A percentile compares a stretch with the other conserved stretches of the same genome.
phyloP scores from a whole-genome alignment of 176 grass and related monocot species.

The Oryza rufipogon region DNA sequence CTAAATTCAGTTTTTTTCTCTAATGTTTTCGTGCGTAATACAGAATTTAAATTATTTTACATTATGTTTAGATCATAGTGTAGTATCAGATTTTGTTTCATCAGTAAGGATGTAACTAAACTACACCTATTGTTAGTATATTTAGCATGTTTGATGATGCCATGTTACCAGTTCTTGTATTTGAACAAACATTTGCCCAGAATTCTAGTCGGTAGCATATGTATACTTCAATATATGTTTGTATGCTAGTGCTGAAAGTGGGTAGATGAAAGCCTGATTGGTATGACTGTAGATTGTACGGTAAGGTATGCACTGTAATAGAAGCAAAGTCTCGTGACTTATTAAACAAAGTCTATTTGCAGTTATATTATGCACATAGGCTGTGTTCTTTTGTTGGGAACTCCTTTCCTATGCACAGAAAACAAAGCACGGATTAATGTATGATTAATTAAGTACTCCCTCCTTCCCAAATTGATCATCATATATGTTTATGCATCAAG shows the following conservation, averaged over 20 bases:
- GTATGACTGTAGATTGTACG: neutral
- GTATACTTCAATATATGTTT: neutral
- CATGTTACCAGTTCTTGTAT: neutral
- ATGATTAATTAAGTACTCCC: too few species aligned
- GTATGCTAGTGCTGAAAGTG: too few species aligned
- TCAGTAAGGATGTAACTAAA: neutral
- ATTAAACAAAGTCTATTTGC: neutral
- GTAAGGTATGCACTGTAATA: neutral
- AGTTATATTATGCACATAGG: neutral
- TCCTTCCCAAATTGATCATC: too few species aligned
- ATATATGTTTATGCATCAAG: too few species aligned
- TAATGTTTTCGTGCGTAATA: neutral
- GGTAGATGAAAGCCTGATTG: too few species aligned
- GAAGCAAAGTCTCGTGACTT: neutral
- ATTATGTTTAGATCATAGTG: neutral
- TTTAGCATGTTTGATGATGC: neutral
- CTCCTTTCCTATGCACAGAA: too few species aligned
- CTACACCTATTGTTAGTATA: neutral
- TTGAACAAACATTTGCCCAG: neutral
- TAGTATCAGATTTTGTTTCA: neutral
- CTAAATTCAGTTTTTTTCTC: constrained; percentile 3
- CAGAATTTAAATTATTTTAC: constrained; percentile 4
- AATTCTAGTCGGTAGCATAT: neutral
- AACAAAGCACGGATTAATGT: too few species aligned
- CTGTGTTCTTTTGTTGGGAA: too few species aligned